Base-by-base conservation (phyloP, 768 basidiomycete species). In the Kwoniella heveanensis region DNA sequence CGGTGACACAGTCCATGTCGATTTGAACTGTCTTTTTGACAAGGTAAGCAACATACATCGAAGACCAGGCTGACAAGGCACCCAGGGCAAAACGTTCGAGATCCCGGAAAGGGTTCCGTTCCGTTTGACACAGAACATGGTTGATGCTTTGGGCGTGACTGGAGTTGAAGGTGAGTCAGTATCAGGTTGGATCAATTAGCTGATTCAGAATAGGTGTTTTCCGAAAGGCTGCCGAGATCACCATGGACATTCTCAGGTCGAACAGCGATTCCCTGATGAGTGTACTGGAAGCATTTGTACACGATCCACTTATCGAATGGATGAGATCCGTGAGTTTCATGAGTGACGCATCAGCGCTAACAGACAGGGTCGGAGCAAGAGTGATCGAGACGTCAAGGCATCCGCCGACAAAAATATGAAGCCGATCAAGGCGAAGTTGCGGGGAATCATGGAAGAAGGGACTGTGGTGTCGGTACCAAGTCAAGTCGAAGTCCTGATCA, bases 1-100 rank as follows among this genome's bases (percentile, higher is more conserved):
- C 0, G 96, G 96, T 1, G 94, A 95, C 73, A 85, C 90, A 8
- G 88, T 98, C 1, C 96, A 99, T 70, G 93, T 98, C 60, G 96
- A 98, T 79, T 94, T 99, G 72, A 97, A 97, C 77, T 96, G 93
- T 81, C 83, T 98, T 17, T 99, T 99, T 69, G 96, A 98, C 69
- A 95, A 91, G 86, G 92, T 90, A 57, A 44, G 81, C 62, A 6
- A 10, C 7, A 25, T 32, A 21, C 30, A 10, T 2, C 19, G 36
- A 32, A n/a, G 58, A 29, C 24, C 5, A 37, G 44, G 25, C 53
- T 69, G 54, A 62, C 57, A 17, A 27, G 7, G n/a, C n/a, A n/a
- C n/a, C 0, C 60, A 86, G 85, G 95, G 92, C 0, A 92, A 89
- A 81, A 84, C 84, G 2, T 83, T 99, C 26, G 90, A 92, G 65